Conservation (phyloP, 2,329 filamentous ascomycete genomes). For the Madurella fahalii region DNA sequence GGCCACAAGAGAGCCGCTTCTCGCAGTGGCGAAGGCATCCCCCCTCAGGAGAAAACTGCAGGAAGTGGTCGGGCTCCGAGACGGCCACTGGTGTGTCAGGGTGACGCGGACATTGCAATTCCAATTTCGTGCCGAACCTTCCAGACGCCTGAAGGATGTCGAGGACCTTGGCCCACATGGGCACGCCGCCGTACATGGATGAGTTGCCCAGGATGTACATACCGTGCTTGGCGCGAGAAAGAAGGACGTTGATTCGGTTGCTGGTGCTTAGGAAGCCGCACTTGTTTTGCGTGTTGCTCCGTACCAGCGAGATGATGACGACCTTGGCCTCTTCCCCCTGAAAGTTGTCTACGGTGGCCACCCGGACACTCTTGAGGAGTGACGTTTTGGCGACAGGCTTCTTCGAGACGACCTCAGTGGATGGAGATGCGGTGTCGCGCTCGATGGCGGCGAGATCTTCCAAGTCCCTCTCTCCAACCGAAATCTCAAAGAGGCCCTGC, state of each 20-base stretch:
- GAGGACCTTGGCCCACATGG: conserved; percentile 62
- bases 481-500: conserved; percentile 52
- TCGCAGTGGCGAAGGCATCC: conserved; percentile 54
- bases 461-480: conserved; percentile 59
- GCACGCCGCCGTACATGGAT: conserved; percentile 50
- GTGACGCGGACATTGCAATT: conserved; percentile 60
- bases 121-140: conserved; percentile 48
- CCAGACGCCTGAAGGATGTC: conserved; percentile 42
- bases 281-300: conserved; percentile 57
- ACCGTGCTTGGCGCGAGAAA: conserved; percentile 63
- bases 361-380: conserved; percentile 45
- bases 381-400: conserved; percentile 34
- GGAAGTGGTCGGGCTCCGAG: conserved; percentile 54
- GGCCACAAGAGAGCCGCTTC: conserved; percentile 45
- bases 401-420: not conserved
- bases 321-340: conserved; percentile 74
- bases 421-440: conserved; percentile 27
- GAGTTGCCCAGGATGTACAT: conserved; percentile 69
- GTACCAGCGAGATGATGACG: conserved; percentile 65
- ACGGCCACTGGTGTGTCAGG: conserved; percentile 47
- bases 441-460: conserved; percentile 44
- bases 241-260: conserved; percentile 66
- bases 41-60: conserved; percentile 54
- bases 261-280: conserved; percentile 63
- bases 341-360: conserved; percentile 71